These are phyloP conservation scores for Litchi chinensis DNA, from an alignment of 345 rosid genomes.

Conservation along the genomic window DNA sequence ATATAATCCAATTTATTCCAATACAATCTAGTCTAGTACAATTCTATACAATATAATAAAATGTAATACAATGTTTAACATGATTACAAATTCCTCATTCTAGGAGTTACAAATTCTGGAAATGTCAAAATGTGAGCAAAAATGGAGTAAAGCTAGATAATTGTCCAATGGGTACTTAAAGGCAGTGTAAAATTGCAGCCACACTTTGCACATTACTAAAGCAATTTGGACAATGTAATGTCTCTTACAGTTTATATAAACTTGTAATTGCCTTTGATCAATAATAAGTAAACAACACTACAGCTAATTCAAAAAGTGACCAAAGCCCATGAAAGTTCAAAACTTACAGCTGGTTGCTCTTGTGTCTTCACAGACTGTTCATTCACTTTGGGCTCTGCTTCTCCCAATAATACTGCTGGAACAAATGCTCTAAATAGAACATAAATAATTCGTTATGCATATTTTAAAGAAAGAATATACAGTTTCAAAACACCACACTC, in stretches of 20 bases:
- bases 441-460: conserved; percentile 13
- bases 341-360: conserved; percentile 72
- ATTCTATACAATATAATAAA: too few species aligned
- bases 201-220: neutral
- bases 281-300: neutral
- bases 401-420: conserved; percentile 96
- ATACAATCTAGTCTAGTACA: too few species aligned
- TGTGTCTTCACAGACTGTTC: conserved; percentile 74
- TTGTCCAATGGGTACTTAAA: neutral
- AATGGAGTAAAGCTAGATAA: neutral
- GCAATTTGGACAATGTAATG: neutral
- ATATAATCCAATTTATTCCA: too few species aligned
- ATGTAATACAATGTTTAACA: too few species aligned
- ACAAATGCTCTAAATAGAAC: conserved; percentile 84
- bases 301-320: neutral
- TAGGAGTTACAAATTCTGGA: neutral
- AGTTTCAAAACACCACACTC: neutral
- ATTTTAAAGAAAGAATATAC: neutral
- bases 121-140: neutral
- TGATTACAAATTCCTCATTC: neutral
- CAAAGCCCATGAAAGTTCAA: neutral
- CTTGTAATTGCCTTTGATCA: neutral
- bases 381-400: conserved; percentile 73
- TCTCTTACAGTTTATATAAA: neutral
- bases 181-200: neutral